phyloP scores from a whole-genome alignment of 169 alveolate species.

The Cryptosporidium xiaoi region DNA sequence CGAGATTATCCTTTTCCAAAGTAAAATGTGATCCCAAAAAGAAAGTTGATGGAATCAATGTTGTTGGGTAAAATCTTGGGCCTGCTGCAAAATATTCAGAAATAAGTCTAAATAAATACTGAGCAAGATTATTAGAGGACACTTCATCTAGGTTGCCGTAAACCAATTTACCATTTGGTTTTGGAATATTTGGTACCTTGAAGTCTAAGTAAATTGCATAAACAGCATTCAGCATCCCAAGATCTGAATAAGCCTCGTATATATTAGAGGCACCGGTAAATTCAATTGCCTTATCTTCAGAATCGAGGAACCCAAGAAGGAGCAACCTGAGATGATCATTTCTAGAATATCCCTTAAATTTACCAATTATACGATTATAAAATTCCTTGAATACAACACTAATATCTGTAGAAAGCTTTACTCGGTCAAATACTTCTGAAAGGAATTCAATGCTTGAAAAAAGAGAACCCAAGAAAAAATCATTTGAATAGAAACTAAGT shows the following conservation, averaged over 20 bases:
- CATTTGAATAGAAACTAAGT: conserved; percentile 34
- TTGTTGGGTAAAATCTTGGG: conserved; percentile 57
- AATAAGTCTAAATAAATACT: conserved; percentile 50
- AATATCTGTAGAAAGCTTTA: background rate
- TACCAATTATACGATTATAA: background rate
- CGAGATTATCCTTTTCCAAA: background rate
- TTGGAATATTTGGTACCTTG: conserved; percentile 12
- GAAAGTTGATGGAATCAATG: conserved; percentile 28
- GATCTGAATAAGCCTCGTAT: conserved; percentile 14
- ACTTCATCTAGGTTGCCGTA: background rate
- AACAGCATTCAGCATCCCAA: conserved; percentile 30
- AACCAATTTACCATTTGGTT: conserved; percentile 2
- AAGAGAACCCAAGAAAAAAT: conserved; percentile 14
- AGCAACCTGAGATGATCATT: background rate
- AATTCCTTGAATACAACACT: background rate
- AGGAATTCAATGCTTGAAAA: conserved; percentile 15
- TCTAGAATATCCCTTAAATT: background rate
- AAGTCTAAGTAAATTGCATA: background rate
- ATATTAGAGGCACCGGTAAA: conserved; percentile 30
- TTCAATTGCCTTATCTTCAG: conserved; percentile 3
- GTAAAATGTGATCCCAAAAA: conserved; percentile 17
- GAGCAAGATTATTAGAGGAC: conserved; percentile 3
- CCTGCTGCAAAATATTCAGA: conserved; percentile 67
- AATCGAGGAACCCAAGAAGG: conserved; percentile 18
- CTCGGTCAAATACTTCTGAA: conserved; percentile 9